Conservation (phyloP, 176 grass and related monocot species). For the Triticum timopheevii region DNA sequence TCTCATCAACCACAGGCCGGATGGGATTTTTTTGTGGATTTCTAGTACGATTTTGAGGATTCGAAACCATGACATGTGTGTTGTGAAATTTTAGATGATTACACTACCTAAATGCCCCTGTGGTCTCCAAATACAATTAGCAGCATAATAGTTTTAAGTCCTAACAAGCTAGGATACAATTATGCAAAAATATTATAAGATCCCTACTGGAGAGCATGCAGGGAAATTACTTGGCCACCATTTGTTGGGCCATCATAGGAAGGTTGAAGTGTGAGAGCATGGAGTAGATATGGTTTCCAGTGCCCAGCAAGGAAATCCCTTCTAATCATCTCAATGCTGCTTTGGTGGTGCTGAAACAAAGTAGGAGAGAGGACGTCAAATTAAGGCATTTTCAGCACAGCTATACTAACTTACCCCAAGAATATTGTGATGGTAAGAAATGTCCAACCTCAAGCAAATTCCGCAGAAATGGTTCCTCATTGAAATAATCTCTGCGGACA, state of each 20-base stretch:
- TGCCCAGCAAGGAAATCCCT: constrained; percentile 88
- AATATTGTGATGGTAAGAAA: constrained; percentile 7
- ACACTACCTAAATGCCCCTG: not conserved
- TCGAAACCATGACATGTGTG: not conserved
- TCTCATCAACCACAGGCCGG: not conserved
- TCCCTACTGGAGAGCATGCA: not conserved
- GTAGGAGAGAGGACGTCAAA: not conserved
- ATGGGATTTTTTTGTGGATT: not conserved
- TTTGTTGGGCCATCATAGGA: constrained; percentile 76
- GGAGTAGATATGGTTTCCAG: constrained; percentile 88
- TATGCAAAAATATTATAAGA: constrained; percentile 6
- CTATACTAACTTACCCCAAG: not conserved
- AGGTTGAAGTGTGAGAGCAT: constrained; percentile 83
- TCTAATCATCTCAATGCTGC: constrained; percentile 96
- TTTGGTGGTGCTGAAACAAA: constrained; percentile 69
- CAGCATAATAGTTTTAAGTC: constrained; percentile 1
- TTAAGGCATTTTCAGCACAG: constrained; percentile 20
- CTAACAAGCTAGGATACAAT: not conserved
- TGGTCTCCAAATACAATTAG: not conserved
- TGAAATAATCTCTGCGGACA: constrained; percentile 95
- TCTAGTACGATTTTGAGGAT: not conserved
- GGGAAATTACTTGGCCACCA: constrained; percentile 71
- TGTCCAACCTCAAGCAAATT: constrained; percentile 96
- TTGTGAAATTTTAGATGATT: not conserved
- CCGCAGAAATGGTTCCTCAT: constrained; percentile 93